A percentile compares a stretch with the other conserved stretches of the same genome.
These are phyloP conservation scores for Ascochyta lentis DNA, from an alignment of 2,329 filamentous ascomycete genomes.

Conservation along the genomic window DNA sequence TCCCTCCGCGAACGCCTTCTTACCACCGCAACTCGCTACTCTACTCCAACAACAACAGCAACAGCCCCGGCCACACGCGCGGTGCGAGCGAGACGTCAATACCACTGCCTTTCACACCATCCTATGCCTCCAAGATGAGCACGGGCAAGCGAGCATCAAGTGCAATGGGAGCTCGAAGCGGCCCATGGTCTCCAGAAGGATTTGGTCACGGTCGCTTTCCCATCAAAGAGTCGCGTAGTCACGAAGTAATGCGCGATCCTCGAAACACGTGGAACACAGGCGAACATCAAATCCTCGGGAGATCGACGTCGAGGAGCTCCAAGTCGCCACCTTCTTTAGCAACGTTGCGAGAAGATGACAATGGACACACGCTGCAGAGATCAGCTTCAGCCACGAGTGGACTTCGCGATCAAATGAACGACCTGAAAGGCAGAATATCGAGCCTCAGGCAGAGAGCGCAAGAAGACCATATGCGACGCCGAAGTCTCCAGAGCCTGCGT, in stretches of 20 bases:
- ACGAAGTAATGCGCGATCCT: slow-evolving; percentile 49
- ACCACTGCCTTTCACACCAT: slow-evolving; percentile 41
- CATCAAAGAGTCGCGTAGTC: slow-evolving; percentile 49
- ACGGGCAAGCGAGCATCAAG: slow-evolving; percentile 49
- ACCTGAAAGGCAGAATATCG: slow-evolving; percentile 84
- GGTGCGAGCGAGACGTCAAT: slow-evolving; percentile 53
- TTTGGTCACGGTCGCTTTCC: slow-evolving; percentile 45
- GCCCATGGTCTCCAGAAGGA: slow-evolving; percentile 47
- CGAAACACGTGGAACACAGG: slow-evolving; percentile 32
- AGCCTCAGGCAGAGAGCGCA: slow-evolving; percentile 78
- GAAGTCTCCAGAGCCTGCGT: slow-evolving; percentile 76
- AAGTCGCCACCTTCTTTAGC: slow-evolving; percentile 47
- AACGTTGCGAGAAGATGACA: slow-evolving; percentile 51
- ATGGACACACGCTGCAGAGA: slow-evolving; percentile 58
- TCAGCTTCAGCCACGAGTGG: slow-evolving; percentile 75
- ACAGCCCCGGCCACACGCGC: slow-evolving; percentile 47
- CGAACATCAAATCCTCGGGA: slow-evolving; percentile 39
- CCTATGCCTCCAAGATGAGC: slow-evolving; percentile 34
- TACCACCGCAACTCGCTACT: slow-evolving; percentile 43
- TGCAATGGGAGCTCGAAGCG: slow-evolving; percentile 46
- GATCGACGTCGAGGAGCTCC: slow-evolving; percentile 50
- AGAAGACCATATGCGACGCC: slow-evolving; percentile 78
- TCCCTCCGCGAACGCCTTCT: slow-evolving; percentile 40
- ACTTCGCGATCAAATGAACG: slow-evolving; percentile 84
- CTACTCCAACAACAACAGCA: slow-evolving; percentile 31